Evolutionary conservation across 2,329 filamentous ascomycete genomes (phyloP), one percentile per base, ranked within the genome.

Genomic region (Sclerotinia nivalis): DNA sequence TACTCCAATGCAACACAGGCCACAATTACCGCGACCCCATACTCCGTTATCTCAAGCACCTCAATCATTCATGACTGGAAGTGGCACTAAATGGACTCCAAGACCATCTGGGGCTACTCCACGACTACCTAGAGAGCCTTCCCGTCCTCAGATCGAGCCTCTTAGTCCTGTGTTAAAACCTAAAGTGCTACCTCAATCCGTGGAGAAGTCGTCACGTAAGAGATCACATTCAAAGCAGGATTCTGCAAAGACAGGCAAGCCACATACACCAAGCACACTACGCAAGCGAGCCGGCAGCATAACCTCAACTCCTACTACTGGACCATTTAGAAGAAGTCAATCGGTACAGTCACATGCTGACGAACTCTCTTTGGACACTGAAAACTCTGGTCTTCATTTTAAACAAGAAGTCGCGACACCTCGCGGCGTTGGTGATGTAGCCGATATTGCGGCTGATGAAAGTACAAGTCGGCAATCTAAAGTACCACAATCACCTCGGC

Each of bases 331-430:
- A 61, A 78, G 83, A 70, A 85, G 84, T 70, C 82, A 83, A 72
- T 85, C 84, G 10, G 80, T 83, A 37, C 77, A 79, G 55, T 84
- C 82, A 22, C 82, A 84, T 71, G 78, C 81, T 2, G 84, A 86
- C 71, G 85, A 87, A 72, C 77, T 82, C 47, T 80, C 82, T 22
- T 75, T 81, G 66, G 85, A 87, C 66, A 78, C 80, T 81, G 58
- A 79, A 79, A 58, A 70, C 78, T 15, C 77, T 79, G n/a, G 82
- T 77, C 67, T 71, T 34, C 69, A 73, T 49, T 84, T 90, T 68
- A 90, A 90, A 80, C 81, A 88, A 71, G 88, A 90, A 77, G 86
- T 82, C 54, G 81, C 82, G 9, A 89, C 87, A 5, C 87, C 88
- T 1, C 80, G 80, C 45, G 82, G 82, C 9, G 79, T 83, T 4